phyloP scores from a whole-genome alignment of 2,329 filamentous ascomycete species.

The Trichoderma oligosporum region DNA sequence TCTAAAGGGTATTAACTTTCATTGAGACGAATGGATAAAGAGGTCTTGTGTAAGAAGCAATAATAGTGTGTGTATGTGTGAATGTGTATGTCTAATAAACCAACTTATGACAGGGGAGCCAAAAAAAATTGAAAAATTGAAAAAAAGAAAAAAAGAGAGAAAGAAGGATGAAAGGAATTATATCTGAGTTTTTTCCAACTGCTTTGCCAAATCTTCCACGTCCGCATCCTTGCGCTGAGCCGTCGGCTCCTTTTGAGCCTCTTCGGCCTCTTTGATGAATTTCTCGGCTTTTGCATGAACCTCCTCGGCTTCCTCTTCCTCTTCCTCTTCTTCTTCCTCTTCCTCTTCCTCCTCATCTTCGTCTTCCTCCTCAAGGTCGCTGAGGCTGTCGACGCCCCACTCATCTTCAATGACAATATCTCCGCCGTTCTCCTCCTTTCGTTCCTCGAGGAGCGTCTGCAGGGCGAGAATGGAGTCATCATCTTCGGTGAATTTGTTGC shows the following conservation, averaged over 20 bases:
- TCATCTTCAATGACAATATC: conserved; percentile 68
- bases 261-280: conserved; percentile 63
- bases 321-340: conserved; percentile 63
- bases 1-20: conserved; percentile 30
- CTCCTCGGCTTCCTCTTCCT: conserved; percentile 63
- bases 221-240: conserved; percentile 67
- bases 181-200: conserved; percentile 67
- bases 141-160: not conserved
- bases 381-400: conserved; percentile 82
- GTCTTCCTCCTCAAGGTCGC: conserved; percentile 76
- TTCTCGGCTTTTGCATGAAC: conserved; percentile 65
- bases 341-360: conserved; percentile 62
- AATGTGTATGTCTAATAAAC: conserved; percentile 14
- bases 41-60: not conserved
- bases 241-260: conserved; percentile 71
- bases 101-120: too few species aligned
- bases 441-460: conserved; percentile 66
- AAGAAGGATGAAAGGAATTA: conserved; percentile 29
- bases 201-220: conserved; percentile 75
- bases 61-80: conserved; percentile 1
- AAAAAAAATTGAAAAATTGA: too few species aligned
- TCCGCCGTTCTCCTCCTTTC: conserved; percentile 70
- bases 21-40: conserved; percentile 25
- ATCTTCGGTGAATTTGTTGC: conserved; percentile 90
- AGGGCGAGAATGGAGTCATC: conserved; percentile 68